Evolutionary conservation across 139 green algal genomes (phyloP).

Genomic region (Micromonas commoda): DNA sequence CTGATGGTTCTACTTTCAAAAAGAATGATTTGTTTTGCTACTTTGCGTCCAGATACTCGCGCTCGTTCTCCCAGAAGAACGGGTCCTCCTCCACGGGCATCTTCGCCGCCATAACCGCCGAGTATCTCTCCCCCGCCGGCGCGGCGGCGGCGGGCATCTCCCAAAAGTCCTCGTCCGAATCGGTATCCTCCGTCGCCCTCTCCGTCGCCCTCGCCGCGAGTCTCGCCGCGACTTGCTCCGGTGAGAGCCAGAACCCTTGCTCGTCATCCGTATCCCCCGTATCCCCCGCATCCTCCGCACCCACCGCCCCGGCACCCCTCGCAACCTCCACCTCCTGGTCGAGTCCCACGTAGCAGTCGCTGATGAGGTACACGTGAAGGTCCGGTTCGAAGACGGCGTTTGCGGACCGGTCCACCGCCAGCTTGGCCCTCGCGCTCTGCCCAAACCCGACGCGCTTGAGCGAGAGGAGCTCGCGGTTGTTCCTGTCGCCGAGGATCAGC

Average conservation of each 20-base stretch:
- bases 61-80: background rate
- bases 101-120: no score
- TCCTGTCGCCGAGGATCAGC: constrained; percentile 61
- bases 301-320: background rate
- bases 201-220: background rate
- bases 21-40: no score
- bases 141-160: no score
- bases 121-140: background rate
- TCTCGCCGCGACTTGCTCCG: background rate
- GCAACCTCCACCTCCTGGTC: constrained; percentile 1
- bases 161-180: background rate
- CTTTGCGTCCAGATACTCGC: background rate
- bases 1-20: no score
- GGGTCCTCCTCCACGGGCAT: background rate
- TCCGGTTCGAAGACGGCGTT: background rate
- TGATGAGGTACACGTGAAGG: constrained; percentile 3
- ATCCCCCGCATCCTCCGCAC: background rate
- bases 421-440: constrained; percentile 15
- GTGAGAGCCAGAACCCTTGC: background rate
- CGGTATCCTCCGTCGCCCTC: background rate
- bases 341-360: constrained; percentile 22
- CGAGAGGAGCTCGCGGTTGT: constrained; percentile 64
- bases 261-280: background rate
- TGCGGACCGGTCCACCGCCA: constrained; percentile 5
- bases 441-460: constrained; percentile 71